Evolutionary conservation across 441 rosid species (phyloP).

Genomic region (Mallotus japonicus): DNA sequence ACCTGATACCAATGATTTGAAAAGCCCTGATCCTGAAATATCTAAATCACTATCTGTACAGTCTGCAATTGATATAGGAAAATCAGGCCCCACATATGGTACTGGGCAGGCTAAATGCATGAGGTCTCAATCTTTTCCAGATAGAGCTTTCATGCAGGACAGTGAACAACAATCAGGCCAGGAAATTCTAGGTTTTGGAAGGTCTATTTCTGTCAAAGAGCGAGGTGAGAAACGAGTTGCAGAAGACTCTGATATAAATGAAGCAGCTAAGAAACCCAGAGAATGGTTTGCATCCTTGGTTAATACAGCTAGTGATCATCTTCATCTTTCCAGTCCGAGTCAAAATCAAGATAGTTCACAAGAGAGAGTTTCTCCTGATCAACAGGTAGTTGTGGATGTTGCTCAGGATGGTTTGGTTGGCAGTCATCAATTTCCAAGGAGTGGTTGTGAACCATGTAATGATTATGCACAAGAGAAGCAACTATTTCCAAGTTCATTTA

Average conservation of each 20-base stretch:
- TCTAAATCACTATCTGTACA: conserved; percentile 31
- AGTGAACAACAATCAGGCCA: conserved; percentile 40
- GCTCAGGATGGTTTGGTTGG: conserved; percentile 35
- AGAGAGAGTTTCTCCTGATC: conserved; percentile 34
- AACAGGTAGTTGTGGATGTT: conserved; percentile 27
- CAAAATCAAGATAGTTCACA: conserved; percentile 31
- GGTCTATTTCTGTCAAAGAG: conserved; percentile 55
- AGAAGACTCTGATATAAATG: conserved; percentile 45
- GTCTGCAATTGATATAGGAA: conserved; percentile 36
- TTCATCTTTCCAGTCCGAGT: conserved; percentile 32
- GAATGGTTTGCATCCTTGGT: conserved; percentile 59
- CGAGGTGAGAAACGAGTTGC: conserved; percentile 63
- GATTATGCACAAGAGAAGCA: conserved; percentile 67
- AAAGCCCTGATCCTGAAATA: conserved; percentile 36
- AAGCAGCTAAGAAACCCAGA: conserved; percentile 59
- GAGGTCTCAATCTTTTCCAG: conserved; percentile 69
- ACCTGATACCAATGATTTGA: conserved; percentile 35
- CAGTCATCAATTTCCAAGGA: conserved; percentile 33
- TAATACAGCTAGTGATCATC: conserved; percentile 32
- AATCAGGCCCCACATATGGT: conserved; percentile 32
- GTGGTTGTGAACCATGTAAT: conserved; percentile 34
- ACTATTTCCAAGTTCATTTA: conserved; percentile 75
- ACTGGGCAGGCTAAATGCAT: conserved; percentile 45
- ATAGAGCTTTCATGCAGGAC: conserved; percentile 38
- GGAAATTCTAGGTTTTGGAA: conserved; percentile 40